A percentile compares a stretch with the other conserved stretches of the same genome.
These are phyloP conservation scores for Beauveria sp. DNA, from an alignment of 2,329 filamentous ascomycete species.

Conservation along the genomic window DNA sequence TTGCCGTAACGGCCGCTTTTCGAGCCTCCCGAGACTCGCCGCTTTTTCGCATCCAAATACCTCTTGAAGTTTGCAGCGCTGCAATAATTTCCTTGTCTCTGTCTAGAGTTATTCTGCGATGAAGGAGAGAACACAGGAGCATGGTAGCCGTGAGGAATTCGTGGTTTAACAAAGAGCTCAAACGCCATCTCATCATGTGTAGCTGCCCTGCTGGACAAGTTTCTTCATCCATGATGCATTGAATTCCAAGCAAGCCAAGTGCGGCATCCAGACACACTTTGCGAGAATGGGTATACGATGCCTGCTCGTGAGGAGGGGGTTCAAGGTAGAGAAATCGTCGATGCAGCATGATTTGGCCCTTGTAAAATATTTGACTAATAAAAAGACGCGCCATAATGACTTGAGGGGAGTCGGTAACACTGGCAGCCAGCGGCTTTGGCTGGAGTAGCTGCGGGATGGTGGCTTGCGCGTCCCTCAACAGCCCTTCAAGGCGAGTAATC, in stretches of 20 bases:
- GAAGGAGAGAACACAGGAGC: too few species aligned
- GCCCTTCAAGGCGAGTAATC: neutral
- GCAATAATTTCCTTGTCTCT: too few species aligned
- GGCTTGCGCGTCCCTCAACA: neutral
- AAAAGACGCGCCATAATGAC: neutral
- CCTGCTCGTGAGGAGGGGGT: neutral
- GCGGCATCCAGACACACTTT: neutral
- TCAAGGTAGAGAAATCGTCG: neutral
- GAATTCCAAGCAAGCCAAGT: neutral
- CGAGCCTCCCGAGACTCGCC: too few species aligned
- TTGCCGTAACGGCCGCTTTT: too few species aligned
- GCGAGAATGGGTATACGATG: neutral
- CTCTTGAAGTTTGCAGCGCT: too few species aligned
- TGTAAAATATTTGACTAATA: neutral
- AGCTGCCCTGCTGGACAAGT: neutral
- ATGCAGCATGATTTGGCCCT: neutral
- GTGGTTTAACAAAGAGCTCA: conserved; percentile 18
- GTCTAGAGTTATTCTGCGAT: too few species aligned
- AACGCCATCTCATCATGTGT: neutral
- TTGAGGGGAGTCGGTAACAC: neutral
- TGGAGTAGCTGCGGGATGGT: neutral
- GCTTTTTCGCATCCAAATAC: too few species aligned
- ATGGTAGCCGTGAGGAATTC: conserved; percentile 20
- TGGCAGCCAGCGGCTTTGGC: neutral
- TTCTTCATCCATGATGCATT: neutral